Conservation (phyloP, 352 stramenopile species). For the Sclerospora graminicola region DNA sequence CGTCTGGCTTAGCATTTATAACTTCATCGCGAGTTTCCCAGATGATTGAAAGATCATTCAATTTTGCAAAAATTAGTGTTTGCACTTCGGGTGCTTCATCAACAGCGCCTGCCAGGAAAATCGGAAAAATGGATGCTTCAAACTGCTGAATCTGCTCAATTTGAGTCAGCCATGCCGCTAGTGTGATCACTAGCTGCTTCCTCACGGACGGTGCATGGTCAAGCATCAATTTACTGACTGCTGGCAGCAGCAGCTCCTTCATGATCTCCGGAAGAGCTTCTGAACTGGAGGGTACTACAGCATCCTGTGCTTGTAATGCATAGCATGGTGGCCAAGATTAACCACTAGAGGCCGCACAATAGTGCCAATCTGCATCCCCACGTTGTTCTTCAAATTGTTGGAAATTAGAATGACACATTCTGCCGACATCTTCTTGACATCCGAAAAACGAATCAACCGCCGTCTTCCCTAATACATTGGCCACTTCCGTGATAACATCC, state of each 20-base stretch:
- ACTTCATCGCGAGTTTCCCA: conserved; percentile 33
- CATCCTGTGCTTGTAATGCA: conserved; percentile 66
- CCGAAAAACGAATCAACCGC: conserved; percentile 66
- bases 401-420: conserved; percentile 55
- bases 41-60: conserved; percentile 32
- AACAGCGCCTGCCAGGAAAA: conserved; percentile 51
- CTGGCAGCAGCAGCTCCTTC: conserved; percentile 61
- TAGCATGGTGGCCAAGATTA: conserved; percentile 72
- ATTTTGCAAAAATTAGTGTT: conserved; percentile 22
- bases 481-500: conserved; percentile 52
- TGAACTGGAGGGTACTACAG: conserved; percentile 51
- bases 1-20: conserved; percentile 2
- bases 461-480: conserved; percentile 64
- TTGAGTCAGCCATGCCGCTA: conserved; percentile 49
- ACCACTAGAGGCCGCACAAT: conserved; percentile 53
- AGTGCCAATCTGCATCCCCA: conserved; percentile 57
- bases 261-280: conserved; percentile 64
- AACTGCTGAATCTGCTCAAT: conserved; percentile 53
- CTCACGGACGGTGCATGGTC: conserved; percentile 54
- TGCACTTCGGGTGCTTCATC: conserved; percentile 67
- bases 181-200: conserved; percentile 52
- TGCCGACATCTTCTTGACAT: conserved; percentile 67
- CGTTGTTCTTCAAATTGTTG: conserved; percentile 34
- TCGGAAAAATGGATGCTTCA: conserved; percentile 47
- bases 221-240: conserved; percentile 56